Evolutionary conservation across 768 basidiomycete species (phyloP).

Genomic region (Hemileccinum rubropunctum): DNA sequence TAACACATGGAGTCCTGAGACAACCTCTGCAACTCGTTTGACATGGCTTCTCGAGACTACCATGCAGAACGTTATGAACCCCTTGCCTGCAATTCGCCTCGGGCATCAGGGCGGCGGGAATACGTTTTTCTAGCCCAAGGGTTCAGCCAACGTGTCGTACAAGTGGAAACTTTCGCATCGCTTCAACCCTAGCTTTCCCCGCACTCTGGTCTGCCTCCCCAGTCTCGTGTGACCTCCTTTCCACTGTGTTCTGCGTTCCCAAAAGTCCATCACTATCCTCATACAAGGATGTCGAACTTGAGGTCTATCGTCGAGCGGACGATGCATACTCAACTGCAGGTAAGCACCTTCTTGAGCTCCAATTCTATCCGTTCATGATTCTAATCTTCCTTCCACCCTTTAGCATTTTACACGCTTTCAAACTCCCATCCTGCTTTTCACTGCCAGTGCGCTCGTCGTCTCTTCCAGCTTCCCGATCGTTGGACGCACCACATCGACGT

Average conservation of each 20-base stretch:
- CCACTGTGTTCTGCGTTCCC: background rate
- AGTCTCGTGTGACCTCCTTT: background rate
- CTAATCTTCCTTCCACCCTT: background rate
- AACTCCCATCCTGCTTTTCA: conserved; percentile 1
- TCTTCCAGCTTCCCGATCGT: conserved; percentile 11
- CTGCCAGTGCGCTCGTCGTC: conserved; percentile 9
- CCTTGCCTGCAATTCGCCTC: background rate
- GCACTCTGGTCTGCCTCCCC: background rate
- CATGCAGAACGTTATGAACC: conserved; percentile 1
- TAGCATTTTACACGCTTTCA: conserved; percentile 5
- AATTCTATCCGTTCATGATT: background rate
- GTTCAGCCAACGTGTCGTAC: background rate
- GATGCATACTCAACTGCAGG: conserved; percentile 8
- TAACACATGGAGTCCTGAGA: background rate
- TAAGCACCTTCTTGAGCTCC: background rate
- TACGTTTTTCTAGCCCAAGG: background rate
- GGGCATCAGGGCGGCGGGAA: background rate
- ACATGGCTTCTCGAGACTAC: background rate
- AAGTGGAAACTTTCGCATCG: background rate
- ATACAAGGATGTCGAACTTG: conserved; percentile 4
- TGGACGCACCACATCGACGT: background rate
- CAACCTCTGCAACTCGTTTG: background rate
- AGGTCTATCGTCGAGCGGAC: conserved; percentile 10
- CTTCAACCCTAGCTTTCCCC: background rate
- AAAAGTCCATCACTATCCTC: background rate